Conservation (phyloP, 306 rosid genomes). For the Pterocarpus santalinus region DNA sequence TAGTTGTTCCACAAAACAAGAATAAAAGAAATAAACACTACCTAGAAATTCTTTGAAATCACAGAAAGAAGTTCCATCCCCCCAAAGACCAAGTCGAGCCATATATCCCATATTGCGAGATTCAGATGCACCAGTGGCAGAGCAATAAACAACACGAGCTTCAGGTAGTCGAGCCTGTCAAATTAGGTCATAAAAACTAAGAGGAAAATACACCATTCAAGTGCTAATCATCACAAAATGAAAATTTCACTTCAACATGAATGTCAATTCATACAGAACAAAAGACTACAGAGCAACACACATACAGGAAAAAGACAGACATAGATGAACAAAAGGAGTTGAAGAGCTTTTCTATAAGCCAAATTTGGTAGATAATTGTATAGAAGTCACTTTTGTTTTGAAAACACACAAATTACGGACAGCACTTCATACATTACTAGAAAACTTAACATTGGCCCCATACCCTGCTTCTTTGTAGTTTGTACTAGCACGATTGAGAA, state of each 20-base stretch:
- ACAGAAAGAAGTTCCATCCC: constrained; percentile 83
- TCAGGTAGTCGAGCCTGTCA: constrained; percentile 85
- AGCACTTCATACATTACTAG: not conserved
- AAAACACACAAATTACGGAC: not conserved
- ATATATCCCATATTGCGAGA: constrained; percentile 99
- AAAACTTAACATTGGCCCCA: not conserved
- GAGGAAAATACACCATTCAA: constrained; percentile 36
- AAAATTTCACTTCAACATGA: constrained; percentile 30
- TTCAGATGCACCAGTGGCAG: constrained; percentile 99
- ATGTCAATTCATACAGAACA: constrained; percentile 2
- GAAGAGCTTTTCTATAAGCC: not conserved
- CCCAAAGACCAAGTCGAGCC: constrained; percentile 99
- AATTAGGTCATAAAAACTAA: constrained; percentile 43
- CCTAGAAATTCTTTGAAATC: constrained; percentile 94
- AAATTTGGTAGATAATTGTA: not conserved
- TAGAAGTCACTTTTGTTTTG: not conserved
- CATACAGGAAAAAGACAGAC: not conserved
- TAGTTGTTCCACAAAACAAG: not conserved
- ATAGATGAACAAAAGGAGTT: not conserved
- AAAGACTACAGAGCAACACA: not conserved
- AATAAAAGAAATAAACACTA: constrained; percentile 41
- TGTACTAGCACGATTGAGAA: not conserved
- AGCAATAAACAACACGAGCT: constrained; percentile 94
- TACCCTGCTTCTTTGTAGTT: not conserved
- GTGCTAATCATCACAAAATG: constrained; percentile 28